phyloP scores from a whole-genome alignment of 169 alveolate genomes.

The Cryptosporidium canis region DNA sequence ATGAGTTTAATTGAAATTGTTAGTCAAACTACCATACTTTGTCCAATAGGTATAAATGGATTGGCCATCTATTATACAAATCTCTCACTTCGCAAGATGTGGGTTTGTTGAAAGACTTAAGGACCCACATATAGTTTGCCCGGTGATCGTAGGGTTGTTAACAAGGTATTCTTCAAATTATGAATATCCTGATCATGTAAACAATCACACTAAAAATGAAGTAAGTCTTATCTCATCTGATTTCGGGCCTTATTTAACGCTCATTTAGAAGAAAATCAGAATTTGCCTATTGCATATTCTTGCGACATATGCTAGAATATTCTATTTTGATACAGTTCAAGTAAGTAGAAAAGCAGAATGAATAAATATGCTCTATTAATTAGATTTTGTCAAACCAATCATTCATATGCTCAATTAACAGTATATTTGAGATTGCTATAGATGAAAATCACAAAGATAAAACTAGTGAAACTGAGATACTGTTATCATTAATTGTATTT shows the following conservation, averaged over 20 bases:
- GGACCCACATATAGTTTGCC: slow-evolving; percentile 39
- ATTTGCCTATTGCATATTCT: slow-evolving; percentile 19
- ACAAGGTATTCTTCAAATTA: not conserved
- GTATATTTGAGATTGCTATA: slow-evolving; percentile 3
- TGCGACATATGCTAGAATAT: not conserved
- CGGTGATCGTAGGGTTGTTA: slow-evolving; percentile 41
- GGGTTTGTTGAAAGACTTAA: slow-evolving; percentile 42
- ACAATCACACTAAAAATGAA: not conserved
- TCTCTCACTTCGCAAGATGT: slow-evolving; percentile 61
- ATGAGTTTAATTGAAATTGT: no score
- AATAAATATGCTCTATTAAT: not conserved
- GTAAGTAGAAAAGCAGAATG: not conserved
- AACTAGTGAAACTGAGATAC: slow-evolving; percentile 44
- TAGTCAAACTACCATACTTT: not conserved
- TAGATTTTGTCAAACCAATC: slow-evolving; percentile 62
- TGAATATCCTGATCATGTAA: not conserved
- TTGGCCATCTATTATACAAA: not conserved
- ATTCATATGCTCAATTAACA: slow-evolving; percentile 13
- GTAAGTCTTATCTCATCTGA: not conserved
- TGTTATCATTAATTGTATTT: slow-evolving; percentile 19
- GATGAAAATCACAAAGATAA: slow-evolving; percentile 5
- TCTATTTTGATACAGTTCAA: slow-evolving; percentile 24
- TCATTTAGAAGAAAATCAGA: slow-evolving; percentile 17
- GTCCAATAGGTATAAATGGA: slow-evolving; percentile 3
- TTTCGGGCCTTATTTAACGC: not conserved